Conservation (phyloP, 2,329 filamentous ascomycete species). For the Botrytis paeoniae region DNA sequence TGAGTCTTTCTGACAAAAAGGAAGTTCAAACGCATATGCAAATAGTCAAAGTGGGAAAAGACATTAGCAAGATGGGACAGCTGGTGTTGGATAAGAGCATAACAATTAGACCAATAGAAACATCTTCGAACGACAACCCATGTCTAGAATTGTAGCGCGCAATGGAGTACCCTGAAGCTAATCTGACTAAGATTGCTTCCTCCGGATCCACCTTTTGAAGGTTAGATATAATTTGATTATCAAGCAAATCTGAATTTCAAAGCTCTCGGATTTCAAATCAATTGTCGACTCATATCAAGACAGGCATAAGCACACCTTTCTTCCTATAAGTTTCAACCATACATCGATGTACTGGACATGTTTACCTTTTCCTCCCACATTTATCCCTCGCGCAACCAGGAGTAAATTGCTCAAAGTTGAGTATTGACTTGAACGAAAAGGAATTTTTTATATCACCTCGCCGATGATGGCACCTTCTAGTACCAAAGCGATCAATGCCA, state of each 20-base stretch:
- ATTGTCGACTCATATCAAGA: background rate
- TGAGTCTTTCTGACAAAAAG: background rate
- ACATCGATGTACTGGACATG: accelerated
- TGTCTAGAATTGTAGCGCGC: background rate
- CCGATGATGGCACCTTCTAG: background rate
- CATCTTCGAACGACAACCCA: background rate
- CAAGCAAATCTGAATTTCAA: background rate
- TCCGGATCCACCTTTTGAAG: background rate
- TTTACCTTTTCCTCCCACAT: background rate
- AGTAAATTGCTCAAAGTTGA: background rate
- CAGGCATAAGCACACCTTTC: background rate
- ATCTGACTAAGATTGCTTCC: background rate
- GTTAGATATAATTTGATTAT: background rate
- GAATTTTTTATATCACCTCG: no score
- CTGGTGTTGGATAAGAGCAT: background rate
- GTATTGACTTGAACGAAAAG: background rate
- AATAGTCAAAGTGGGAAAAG: background rate
- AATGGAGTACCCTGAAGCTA: background rate
- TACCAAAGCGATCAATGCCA: no score
- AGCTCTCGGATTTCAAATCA: background rate
- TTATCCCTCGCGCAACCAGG: background rate
- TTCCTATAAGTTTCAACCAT: background rate
- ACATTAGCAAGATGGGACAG: background rate
- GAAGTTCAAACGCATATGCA: background rate
- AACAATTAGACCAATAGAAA: background rate